Conservation (phyloP, 2,329 filamentous ascomycete species). For the Zasmidium cellare region DNA sequence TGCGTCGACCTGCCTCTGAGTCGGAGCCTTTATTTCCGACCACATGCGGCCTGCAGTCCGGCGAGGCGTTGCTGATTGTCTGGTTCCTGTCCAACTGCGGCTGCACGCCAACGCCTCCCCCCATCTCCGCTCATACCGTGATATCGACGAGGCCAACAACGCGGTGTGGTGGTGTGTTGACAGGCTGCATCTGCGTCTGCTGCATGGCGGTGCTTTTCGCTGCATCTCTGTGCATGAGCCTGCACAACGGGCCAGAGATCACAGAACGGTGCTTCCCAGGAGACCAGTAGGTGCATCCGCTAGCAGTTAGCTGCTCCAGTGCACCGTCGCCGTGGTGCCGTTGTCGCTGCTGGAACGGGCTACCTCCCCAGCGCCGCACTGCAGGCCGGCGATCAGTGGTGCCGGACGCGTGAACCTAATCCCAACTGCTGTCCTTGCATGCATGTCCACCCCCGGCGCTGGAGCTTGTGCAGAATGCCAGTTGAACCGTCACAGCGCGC, state of each 20-base stretch:
- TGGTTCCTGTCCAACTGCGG: background rate
- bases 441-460: constrained; percentile 15
- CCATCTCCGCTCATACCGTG: no score
- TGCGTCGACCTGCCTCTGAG: background rate
- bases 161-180: no score
- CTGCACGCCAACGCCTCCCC: background rate
- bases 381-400: constrained; percentile 15
- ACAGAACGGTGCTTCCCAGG: constrained; percentile 2
- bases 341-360: constrained; percentile 1
- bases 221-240: background rate
- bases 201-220: background rate
- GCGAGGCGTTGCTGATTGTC: background rate
- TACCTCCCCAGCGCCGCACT: constrained; percentile 11
- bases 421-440: constrained; percentile 6
- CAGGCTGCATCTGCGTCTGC: no score
- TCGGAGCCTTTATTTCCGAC: background rate
- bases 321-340: constrained; percentile 12
- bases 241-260: background rate
- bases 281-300: constrained; percentile 7
- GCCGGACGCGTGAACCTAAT: constrained; percentile 14
- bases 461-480: constrained; percentile 10
- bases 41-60: background rate
- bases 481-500: constrained; percentile 8
- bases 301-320: background rate
- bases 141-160: no score